Percentiles rank a stretch among this genome's conserved stretches.
phyloP scores from a whole-genome alignment of 208 protist genomes.

The Willaertia magna region DNA sequence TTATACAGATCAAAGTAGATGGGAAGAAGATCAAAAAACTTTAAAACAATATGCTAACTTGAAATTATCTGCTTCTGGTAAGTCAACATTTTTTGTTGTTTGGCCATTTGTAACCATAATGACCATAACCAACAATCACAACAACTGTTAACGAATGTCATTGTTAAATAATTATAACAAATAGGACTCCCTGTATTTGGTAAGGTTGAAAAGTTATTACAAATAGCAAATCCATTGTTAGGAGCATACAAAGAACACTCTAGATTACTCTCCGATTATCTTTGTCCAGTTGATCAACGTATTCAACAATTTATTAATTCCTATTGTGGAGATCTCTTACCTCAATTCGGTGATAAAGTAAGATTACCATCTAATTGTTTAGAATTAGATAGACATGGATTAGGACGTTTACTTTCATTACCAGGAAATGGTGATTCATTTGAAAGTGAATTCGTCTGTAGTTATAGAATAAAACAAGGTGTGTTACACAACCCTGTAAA shows the following conservation, averaged over 20 bases:
- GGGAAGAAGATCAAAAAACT: neutral
- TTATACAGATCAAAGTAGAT: neutral
- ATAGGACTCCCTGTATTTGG: neutral
- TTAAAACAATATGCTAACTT: neutral
- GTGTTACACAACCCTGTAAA: constrained; percentile 34
- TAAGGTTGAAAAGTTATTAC: neutral
- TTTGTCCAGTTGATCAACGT: constrained; percentile 14
- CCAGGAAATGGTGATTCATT: constrained; percentile 15
- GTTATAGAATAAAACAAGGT: constrained; percentile 24
- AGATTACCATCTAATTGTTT: constrained; percentile 14
- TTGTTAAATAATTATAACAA: neutral
- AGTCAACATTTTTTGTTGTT: neutral
- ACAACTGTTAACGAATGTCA: too few relatives aligned
- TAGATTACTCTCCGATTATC: neutral
- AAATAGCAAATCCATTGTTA: neutral
- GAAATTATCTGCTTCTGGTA: neutral
- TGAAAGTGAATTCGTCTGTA: constrained; percentile 16
- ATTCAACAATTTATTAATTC: constrained; percentile 22
- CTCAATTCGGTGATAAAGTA: neutral
- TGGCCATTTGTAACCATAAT: neutral
- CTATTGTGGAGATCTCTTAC: neutral
- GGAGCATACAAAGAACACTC: neutral
- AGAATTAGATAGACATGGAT: constrained; percentile 21
- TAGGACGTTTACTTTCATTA: constrained; percentile 20
- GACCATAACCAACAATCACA: too few relatives aligned